Base-by-base conservation (phyloP, 2,329 filamentous ascomycete species). In the Colletotrichum limetticola region DNA sequence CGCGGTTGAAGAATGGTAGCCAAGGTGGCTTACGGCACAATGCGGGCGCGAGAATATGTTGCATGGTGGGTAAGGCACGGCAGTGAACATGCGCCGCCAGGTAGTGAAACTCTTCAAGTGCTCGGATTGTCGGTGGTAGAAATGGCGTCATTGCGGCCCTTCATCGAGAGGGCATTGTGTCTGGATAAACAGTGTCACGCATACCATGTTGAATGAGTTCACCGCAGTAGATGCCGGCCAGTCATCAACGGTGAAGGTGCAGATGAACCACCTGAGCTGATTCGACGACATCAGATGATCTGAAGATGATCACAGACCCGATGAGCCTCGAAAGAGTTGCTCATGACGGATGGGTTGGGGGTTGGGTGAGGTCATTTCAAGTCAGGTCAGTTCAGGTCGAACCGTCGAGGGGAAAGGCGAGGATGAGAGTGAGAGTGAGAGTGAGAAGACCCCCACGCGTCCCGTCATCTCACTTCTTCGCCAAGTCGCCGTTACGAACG, bases 11-110 rank as follows among this genome's bases (percentile, higher is more conserved):
- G 59, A 26, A 16, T 7, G 24, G 26, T n/a, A n/a, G 22, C 68
- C 65, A 72, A 63, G 37, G 46, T 68, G 69, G 65, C 42, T 59
- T 52, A 52, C 69, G 58, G 65, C 58, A 68, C 28, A 49, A 35
- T 22, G 46, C 60, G n/a, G 42, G 52, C 52, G 49, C 37, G 37
- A 42, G 37, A 42, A 42, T 42, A 16, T 16, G 37, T 42, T 42
- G 37, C 37, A 28, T 16, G 28, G 28, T 28, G 35, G n/a, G 11
- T 19, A 8, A 49, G 42, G 4, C 24, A 35, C 8, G 24, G 24
- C 32, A 32, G 1, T 24, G 37, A 60, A 24, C 24, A 30, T 22
- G 49, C 37, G 49, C 57, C 28, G 32, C 37, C 19, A 24, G 26
- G 53, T 7, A 9, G 28, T 19, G 28, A 14, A 14, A 24, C 16